Evolutionary conservation across 192 early-diverging fungal genomes (phyloP).

Genomic region (Entomortierella beljakovae): DNA sequence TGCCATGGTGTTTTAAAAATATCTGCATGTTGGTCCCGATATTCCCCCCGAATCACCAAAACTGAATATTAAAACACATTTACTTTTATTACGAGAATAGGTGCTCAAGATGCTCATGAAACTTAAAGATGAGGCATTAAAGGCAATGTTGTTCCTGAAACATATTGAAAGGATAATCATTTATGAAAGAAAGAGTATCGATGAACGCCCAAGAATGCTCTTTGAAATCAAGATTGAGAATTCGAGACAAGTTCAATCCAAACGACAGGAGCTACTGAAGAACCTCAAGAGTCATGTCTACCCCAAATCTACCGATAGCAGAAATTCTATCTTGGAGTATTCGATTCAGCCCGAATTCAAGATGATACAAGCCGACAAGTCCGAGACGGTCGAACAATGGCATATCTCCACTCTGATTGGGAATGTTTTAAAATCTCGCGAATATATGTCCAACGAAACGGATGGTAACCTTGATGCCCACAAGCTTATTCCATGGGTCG

Average conservation of each 20-base stretch:
- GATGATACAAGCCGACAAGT: constrained; percentile 19
- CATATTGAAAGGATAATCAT: constrained; percentile 45
- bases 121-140: constrained; percentile 31
- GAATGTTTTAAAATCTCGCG: constrained; percentile 8
- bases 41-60: no score
- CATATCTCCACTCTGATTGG: constrained; percentile 32
- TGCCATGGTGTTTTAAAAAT: no score
- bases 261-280: constrained; percentile 12
- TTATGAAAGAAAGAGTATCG: constrained; percentile 28
- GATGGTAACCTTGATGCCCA: constrained; percentile 12
- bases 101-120: constrained; percentile 32
- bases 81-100: background rate
- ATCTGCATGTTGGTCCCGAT: no score
- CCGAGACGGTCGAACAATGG: constrained; percentile 10
- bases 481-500: constrained; percentile 56
- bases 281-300: constrained; percentile 19
- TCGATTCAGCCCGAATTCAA: constrained; percentile 11
- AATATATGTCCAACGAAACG: constrained; percentile 13
- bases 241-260: constrained; percentile 6
- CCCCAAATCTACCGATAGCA: background rate
- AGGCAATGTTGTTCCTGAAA: constrained; percentile 51
- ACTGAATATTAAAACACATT: no score
- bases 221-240: constrained; percentile 45
- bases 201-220: constrained; percentile 3
- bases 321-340: constrained; percentile 15